These are phyloP conservation scores for Crithidia sp. DNA, from an alignment of 208 protist species.

Conservation along the genomic window DNA sequence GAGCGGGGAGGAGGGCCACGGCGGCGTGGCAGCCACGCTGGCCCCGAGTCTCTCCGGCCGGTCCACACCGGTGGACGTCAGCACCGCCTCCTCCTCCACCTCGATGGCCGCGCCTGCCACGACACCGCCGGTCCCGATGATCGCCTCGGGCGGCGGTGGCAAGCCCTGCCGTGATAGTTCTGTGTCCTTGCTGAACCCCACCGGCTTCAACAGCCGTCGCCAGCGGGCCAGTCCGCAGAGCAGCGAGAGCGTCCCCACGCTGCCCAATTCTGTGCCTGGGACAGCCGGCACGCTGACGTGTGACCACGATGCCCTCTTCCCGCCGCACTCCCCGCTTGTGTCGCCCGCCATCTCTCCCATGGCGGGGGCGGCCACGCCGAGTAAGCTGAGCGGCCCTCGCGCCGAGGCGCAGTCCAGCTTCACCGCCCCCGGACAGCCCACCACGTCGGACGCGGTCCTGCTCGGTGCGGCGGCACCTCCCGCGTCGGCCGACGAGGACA, in stretches of 20 bases:
- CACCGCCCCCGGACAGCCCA: not conserved
- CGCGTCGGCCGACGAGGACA: not conserved
- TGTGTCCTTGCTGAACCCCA: constrained; percentile 2
- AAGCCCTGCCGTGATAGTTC: not conserved
- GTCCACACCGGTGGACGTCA: not conserved
- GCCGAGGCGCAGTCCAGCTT: not conserved
- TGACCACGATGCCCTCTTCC: constrained; percentile 21
- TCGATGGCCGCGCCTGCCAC: not conserved
- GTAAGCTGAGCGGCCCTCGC: not conserved
- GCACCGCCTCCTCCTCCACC: constrained; percentile 6
- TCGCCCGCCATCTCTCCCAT: constrained; percentile 19
- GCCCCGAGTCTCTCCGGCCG: not conserved
- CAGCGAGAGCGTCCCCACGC: constrained; percentile 18
- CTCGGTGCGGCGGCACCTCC: not conserved
- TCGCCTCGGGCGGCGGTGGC: not conserved
- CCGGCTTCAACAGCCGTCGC: not conserved
- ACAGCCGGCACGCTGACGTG: constrained; percentile 17
- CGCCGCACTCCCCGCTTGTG: constrained; percentile 6
- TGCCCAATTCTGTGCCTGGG: constrained; percentile 13
- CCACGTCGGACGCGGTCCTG: not conserved
- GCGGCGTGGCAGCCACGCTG: not conserved
- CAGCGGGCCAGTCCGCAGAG: constrained; percentile 7
- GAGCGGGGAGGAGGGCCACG: not conserved
- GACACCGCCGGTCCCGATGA: constrained; percentile 1
- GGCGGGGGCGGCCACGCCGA: not conserved